Conservation (phyloP, 1,284 basidiomycete genomes). For the Ustilago hordei region DNA sequence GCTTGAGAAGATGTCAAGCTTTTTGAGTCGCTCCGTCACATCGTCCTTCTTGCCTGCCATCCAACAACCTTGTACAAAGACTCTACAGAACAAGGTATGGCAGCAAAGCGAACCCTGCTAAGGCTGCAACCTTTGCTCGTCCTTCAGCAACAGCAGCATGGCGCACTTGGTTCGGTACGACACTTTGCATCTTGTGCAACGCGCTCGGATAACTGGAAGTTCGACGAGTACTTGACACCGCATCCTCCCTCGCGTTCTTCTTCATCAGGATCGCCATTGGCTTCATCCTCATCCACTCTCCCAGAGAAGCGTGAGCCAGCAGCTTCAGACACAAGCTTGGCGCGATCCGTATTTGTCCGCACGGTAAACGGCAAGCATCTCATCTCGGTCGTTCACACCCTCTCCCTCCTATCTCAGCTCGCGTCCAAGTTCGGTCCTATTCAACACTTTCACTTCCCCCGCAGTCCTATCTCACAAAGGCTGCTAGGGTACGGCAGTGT, state of each 20-base stretch:
- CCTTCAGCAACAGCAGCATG: conserved; percentile 1
- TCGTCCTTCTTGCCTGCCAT: neutral
- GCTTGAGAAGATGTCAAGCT: conserved; percentile 10
- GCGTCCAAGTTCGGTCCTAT: conserved; percentile 44
- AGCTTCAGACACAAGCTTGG: conserved; percentile 9
- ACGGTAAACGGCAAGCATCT: conserved; percentile 44
- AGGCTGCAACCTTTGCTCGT: conserved; percentile 22
- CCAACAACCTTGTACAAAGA: too few relatives aligned
- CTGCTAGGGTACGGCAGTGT: conserved; percentile 46
- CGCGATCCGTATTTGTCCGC: conserved; percentile 45
- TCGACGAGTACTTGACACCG: conserved; percentile 24
- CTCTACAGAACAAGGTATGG: conserved; percentile 3
- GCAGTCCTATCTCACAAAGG: conserved; percentile 28
- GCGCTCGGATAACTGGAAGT: conserved; percentile 19
- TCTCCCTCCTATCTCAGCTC: conserved; percentile 39
- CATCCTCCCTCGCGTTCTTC: neutral
- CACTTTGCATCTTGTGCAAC: conserved; percentile 4
- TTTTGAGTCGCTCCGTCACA: neutral
- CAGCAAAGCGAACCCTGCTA: conserved; percentile 24
- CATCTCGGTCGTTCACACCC: conserved; percentile 45
- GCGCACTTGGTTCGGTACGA: conserved; percentile 1
- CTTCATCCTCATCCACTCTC: neutral
- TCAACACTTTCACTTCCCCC: conserved; percentile 48
- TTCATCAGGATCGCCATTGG: too few relatives aligned
- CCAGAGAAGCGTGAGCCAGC: neutral